phyloP scores from a whole-genome alignment of 257 asterid species.

The Solanum ossicruentum region DNA sequence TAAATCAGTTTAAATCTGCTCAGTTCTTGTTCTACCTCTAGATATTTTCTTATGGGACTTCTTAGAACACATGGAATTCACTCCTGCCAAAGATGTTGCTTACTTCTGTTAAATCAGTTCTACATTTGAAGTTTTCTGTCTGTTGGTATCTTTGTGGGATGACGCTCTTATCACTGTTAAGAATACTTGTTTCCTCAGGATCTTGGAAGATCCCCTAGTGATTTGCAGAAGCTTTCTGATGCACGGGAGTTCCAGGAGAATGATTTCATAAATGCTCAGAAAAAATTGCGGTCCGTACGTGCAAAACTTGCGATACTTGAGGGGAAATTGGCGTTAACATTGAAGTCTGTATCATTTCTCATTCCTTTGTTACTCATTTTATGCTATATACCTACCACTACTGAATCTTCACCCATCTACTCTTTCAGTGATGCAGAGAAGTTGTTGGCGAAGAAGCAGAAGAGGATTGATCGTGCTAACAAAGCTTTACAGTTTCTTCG shows the following conservation, averaged over 20 bases:
- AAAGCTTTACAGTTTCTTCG: conserved; percentile 61
- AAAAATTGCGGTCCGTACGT: conserved; percentile 50
- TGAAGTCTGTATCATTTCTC: conserved; percentile 24
- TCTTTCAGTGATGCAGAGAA: conserved; percentile 53
- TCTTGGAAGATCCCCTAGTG: conserved; percentile 21
- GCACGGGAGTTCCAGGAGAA: conserved; percentile 78
- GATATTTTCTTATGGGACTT: not conserved
- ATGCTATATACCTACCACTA: not conserved
- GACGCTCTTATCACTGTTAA: not conserved
- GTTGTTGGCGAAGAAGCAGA: conserved; percentile 44
- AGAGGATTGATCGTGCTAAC: conserved; percentile 36
- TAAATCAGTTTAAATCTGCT: not conserved
- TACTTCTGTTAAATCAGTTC: no score
- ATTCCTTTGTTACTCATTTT: not conserved
- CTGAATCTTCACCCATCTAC: not conserved
- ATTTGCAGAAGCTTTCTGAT: conserved; percentile 51
- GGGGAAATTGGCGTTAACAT: conserved; percentile 70
- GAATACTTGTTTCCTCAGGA: conserved; percentile 23
- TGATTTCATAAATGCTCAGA: conserved; percentile 52
- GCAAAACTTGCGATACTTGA: conserved; percentile 68
- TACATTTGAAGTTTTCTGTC: not conserved
- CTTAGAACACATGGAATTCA: not conserved
- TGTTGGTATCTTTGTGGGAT: not conserved
- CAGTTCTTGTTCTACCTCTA: not conserved
- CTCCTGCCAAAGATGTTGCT: not conserved